Conservation (phyloP, 257 asterid species). For the Scutellaria baicalensis region DNA sequence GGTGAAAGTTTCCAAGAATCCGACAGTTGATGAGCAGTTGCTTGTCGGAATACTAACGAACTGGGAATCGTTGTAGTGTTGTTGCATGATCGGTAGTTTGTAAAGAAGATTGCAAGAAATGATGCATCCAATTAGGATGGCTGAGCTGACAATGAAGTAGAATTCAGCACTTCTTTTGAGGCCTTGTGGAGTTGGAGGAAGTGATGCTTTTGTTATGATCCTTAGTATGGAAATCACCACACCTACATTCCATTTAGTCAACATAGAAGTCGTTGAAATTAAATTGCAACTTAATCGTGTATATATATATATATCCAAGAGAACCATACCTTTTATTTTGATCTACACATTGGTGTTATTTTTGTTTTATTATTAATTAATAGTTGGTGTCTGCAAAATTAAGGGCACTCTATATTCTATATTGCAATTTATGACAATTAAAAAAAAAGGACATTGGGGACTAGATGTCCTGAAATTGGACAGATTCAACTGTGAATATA, state of each 20-base stretch:
- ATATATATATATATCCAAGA: too few species aligned
- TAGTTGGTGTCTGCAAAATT: too few species aligned
- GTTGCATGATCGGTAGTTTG: constrained; percentile 47
- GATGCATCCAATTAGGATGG: constrained; percentile 38
- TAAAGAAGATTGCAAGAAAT: constrained; percentile 50
- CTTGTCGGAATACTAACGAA: background rate
- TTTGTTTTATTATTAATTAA: too few species aligned
- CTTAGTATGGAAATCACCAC: constrained; percentile 49
- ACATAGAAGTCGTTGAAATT: too few species aligned
- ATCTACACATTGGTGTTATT: too few species aligned
- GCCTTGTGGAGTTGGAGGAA: constrained; percentile 64
- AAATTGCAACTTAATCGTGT: too few species aligned
- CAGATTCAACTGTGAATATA: too few species aligned
- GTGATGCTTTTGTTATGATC: constrained; percentile 66
- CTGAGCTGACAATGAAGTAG: constrained; percentile 49
- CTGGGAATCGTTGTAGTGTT: constrained; percentile 20
- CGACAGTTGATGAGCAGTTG: constrained; percentile 1
- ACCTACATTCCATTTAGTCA: constrained; percentile 54
- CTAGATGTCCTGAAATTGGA: too few species aligned
- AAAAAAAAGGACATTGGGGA: too few species aligned
- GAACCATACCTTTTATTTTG: too few species aligned
- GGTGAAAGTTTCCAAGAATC: constrained; percentile 26
- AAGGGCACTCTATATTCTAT: too few species aligned
- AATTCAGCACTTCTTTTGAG: constrained; percentile 59
- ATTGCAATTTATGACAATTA: too few species aligned